Base-by-base conservation (phyloP, 305 asterid species). In the Solanum hybrid region DNA sequence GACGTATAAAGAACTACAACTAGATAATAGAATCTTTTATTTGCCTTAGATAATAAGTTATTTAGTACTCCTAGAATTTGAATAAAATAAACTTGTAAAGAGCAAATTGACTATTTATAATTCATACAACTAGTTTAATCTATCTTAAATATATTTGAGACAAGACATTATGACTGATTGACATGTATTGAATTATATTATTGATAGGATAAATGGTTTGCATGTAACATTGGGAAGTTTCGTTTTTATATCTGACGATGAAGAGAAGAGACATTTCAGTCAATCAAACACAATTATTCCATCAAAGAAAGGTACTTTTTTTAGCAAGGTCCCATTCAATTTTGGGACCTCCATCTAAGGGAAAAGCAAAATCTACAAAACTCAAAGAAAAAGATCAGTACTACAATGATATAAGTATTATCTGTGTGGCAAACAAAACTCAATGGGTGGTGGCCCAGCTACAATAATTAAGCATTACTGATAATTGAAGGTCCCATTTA, bases 361-460 rank as follows among this genome's bases (percentile, higher is more conserved):
- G 88, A 85, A 88, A 66, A 36, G 79, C 91, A 75, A 15, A 69
- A 71, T 60, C 87, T 78, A 35, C 32, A 87, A 66, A 73, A 45
- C 36, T 69, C 29, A 60, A 17, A 77, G 27, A 8, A 69, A 73
- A 32, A 42, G 36, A 85, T 19, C n/a, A 82, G 40, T 56, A 56
- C 11, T 13, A 60, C 24, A 32, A 73, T 78, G 38, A 89, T 88
- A 86, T 15, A 87, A 89, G 19, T 31, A 73, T 82, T 60, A 51
- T 89, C 89, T 45, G 71, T 75, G 78, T 92, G 91, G 91, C 92
- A 89, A 92, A 88, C 91, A 89, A 90, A 56, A 76, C 87, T 66
- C 88, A 32, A 86, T 90, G 92, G 91, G 73, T 85, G 90, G 90
- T 88, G 92, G 80, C 88, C 93, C 91, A 87, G 26, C 87, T 87